Percentiles rank a stretch among this genome's conserved stretches.
Evolutionary conservation across 768 basidiomycete species (phyloP).

Genomic region (Pholiota conissans): DNA sequence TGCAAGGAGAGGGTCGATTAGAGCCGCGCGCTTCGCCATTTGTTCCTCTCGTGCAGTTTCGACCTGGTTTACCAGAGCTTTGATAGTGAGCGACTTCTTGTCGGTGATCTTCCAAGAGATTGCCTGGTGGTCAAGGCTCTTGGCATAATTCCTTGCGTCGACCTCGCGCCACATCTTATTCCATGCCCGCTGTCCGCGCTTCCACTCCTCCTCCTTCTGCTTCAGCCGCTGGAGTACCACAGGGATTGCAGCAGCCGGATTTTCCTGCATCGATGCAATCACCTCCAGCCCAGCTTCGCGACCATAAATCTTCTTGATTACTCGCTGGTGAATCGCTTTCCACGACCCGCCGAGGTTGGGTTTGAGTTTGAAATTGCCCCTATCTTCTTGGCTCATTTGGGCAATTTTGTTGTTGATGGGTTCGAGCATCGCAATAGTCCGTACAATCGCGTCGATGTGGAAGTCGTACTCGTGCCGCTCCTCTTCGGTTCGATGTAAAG

Average conservation of each 20-base stretch:
- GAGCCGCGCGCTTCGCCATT: conserved; percentile 67
- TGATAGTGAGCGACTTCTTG: conserved; percentile 78
- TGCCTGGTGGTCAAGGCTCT: conserved; percentile 91
- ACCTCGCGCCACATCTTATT: conserved; percentile 99
- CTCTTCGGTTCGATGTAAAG: conserved; percentile 93
- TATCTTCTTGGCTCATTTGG: conserved; percentile 76
- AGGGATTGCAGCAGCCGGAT: conserved; percentile 84
- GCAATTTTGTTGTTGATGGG: conserved; percentile 88
- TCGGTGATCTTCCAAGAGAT: conserved; percentile 89
- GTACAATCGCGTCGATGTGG: conserved; percentile 92
- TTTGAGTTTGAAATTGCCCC: conserved; percentile 80
- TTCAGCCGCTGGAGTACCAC: conserved; percentile 88
- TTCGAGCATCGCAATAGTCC: conserved; percentile 89
- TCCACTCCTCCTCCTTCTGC: conserved; percentile 99
- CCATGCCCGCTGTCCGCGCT: conserved; percentile 95
- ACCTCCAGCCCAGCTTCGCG: conserved; percentile 81
- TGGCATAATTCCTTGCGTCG: conserved; percentile 90
- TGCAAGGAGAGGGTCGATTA: conserved; percentile 55
- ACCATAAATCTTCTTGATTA: conserved; percentile 97
- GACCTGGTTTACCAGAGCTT: conserved; percentile 80
- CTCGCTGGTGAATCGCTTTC: conserved; percentile 89
- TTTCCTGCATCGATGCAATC: conserved; percentile 88
- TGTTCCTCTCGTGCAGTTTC: conserved; percentile 85
- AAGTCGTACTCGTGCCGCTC: conserved; percentile 99
- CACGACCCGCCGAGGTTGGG: conserved; percentile 83